These are phyloP conservation scores for Penicillium expansum DNA, from an alignment of 2,329 filamentous ascomycete genomes.

Conservation along the genomic window DNA sequence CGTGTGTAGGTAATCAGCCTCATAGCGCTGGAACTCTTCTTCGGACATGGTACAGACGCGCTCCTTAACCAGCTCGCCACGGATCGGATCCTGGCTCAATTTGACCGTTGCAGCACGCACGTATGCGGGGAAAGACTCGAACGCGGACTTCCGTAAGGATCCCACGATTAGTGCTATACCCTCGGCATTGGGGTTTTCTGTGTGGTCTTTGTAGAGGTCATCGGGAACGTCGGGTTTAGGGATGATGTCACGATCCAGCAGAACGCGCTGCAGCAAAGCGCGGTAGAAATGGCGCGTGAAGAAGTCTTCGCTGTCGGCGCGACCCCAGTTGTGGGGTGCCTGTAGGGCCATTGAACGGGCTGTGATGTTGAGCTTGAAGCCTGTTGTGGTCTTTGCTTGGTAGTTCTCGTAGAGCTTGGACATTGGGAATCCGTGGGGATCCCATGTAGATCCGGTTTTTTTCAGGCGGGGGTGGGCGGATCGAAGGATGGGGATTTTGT, in stretches of 20 bases:
- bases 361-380: constrained; percentile 88
- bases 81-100: constrained; percentile 60
- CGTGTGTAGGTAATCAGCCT: constrained; percentile 59
- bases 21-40: constrained; percentile 71
- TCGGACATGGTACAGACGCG: constrained; percentile 70
- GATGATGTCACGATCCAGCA: constrained; percentile 79
- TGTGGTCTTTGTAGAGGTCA: constrained; percentile 27
- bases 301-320: constrained; percentile 75
- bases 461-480: constrained; percentile 69
- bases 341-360: constrained; percentile 98
- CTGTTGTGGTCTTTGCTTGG: constrained; percentile 54
- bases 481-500: constrained; percentile 76
- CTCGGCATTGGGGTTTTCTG: constrained; percentile 26
- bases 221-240: constrained; percentile 48
- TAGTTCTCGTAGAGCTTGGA: constrained; percentile 64
- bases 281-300: constrained; percentile 93
- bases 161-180: constrained; percentile 80
- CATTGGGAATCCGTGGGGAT: constrained; percentile 94
- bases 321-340: constrained; percentile 88
- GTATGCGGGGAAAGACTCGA: constrained; percentile 71
- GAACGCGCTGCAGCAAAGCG: constrained; percentile 85
- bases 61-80: constrained; percentile 60
- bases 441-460: constrained; percentile 67
- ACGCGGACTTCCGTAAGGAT: constrained; percentile 75
- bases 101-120: constrained; percentile 78